Conservation (phyloP, 495 filamentous ascomycete genomes). For the Penicillium coffeae region DNA sequence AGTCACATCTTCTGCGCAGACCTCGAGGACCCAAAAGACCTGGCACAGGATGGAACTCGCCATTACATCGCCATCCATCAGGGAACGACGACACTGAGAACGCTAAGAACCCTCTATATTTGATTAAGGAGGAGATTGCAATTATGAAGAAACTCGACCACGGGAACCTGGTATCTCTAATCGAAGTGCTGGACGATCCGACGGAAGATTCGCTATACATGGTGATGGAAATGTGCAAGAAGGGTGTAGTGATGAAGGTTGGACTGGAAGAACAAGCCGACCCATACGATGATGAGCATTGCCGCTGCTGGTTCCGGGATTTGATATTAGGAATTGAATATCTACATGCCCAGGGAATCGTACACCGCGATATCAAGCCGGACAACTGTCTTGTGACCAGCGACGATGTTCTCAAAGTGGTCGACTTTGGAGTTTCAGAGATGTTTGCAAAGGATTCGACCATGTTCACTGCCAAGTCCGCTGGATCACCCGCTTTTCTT, state of each 20-base stretch:
- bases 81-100: conserved; percentile 46
- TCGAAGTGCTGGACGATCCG: conserved; percentile 94
- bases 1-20: conserved; percentile 82
- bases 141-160: conserved; percentile 99
- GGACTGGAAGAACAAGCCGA: conserved; percentile 77
- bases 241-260: conserved; percentile 96
- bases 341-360: conserved; percentile 88
- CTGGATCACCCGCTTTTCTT: conserved; percentile 91
- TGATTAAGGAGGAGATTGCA: conserved; percentile 95
- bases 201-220: conserved; percentile 95
- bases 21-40: conserved; percentile 52
- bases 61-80: conserved; percentile 52
- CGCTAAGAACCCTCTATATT: conserved; percentile 72
- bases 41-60: conserved; percentile 60
- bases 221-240: conserved; percentile 98
- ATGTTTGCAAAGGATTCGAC: conserved; percentile 89
- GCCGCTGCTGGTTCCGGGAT: conserved; percentile 91
- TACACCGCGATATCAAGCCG: conserved; percentile 97
- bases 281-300: conserved; percentile 79
- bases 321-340: conserved; percentile 96
- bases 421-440: conserved; percentile 97
- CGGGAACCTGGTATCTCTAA: conserved; percentile 82
- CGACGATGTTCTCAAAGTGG: conserved; percentile 91
- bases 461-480: conserved; percentile 92
- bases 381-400: conserved; percentile 89